Base-by-base conservation (phyloP, 1,139 yeast genomes). In the Blastobotrys ciferrii region DNA sequence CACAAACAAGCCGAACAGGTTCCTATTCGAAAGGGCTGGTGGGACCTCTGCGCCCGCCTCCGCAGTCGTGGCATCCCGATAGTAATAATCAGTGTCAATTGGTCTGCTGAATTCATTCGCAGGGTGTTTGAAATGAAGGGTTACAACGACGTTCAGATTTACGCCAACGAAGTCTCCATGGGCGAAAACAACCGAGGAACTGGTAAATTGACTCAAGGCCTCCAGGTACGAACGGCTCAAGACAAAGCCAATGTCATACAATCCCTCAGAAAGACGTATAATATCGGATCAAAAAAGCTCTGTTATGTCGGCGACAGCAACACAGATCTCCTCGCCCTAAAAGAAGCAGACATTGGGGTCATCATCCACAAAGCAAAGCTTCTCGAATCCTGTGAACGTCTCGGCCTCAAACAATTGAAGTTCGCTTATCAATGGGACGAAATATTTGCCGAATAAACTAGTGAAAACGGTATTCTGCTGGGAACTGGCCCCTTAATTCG, bases 271-370 rank as follows among this genome's bases (percentile, higher is more conserved):
- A 45, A 58, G 17, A 47, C 53, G 6, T 39, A 56, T 4, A 33
- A 49, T n/a, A 5, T 23, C 9, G 28, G 9, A 5, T 32, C 31
- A 3, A 52, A 53, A 9, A 42, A 49, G 11, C 49, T 74, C 0
- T 64, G 75, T 43, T 84, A 82, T 58, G 68, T 82, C 13, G 92
- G 92, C 0, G 92, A 84, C 58, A 80, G 87, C 53, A 58, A 77
- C 1, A 81, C 87, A 0, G 92, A 84, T 64, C 65, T 82, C 13
- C 63, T 81, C 33, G 74, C 82, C 1, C 63, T 83, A 60, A 51
- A 78, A 11, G 71, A 70, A 32, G 78, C 80, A 1, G 75, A 75
- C 50, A 53, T 64, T 15, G 87, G 84, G 0, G 65, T 82, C 3
- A 71, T 77, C 0, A 70, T 82, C 44, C 53, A 46, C 32, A 58